These are phyloP conservation scores for Russula abietina DNA, from an alignment of 768 basidiomycete genomes.

Conservation along the genomic window DNA sequence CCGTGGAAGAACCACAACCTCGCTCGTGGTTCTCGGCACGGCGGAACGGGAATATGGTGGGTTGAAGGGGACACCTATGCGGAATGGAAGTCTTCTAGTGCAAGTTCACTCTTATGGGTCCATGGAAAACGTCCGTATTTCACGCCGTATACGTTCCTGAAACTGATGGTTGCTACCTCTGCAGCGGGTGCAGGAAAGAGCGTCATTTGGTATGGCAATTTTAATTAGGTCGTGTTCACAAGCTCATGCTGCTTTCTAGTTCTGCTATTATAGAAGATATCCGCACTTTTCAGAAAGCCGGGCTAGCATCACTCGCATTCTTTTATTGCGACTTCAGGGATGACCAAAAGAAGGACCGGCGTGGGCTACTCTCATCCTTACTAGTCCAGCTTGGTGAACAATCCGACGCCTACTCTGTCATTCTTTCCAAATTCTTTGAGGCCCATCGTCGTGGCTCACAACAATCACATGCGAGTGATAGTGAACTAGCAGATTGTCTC, in stretches of 20 bases:
- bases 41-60: neutral
- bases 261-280: neutral
- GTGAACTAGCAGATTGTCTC: neutral
- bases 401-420: no score
- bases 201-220: neutral
- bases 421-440: no score
- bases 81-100: neutral
- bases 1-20: slow-evolving; percentile 1
- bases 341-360: no score
- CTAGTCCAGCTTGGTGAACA: no score
- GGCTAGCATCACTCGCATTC: no score
- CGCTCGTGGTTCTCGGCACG: neutral
- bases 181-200: slow-evolving; percentile 7
- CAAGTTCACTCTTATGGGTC: slow-evolving; percentile 4
- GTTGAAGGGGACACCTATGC: neutral
- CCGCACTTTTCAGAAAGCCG: neutral
- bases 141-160: neutral
- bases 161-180: neutral
- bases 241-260: neutral
- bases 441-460: neutral
- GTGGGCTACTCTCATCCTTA: no score
- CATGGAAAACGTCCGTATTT: slow-evolving; percentile 4
- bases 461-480: neutral
- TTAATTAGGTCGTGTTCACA: neutral
- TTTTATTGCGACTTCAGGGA: no score